Evolutionary conservation across 305 asterid genomes (phyloP), one percentile per base, ranked within the genome.

Genomic region (Fraxinus velutina): DNA sequence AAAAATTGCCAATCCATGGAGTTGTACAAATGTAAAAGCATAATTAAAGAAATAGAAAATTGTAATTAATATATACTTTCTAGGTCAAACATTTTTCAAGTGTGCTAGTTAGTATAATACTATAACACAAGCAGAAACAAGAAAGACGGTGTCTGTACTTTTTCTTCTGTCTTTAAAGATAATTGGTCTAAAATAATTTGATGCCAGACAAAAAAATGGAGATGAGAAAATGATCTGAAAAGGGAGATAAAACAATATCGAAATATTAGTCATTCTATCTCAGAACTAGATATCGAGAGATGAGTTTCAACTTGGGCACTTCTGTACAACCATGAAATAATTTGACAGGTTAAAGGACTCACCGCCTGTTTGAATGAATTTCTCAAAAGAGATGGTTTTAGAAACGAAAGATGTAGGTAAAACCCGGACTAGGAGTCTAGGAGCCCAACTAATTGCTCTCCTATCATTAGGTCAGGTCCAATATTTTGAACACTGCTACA

Each of bases 391-490:
- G 27, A 32, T 79, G 27, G 39, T 44, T 74, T 64, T 60, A 52
- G 55, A 66, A 64, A 66, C 22, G 50, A 81, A 78, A 8, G 75
- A 39, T 15, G 47, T 44, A 13, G 79, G 30, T 22, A 15, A 75
- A 47, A 66, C 7, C 80, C 15, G 0, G 52, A 37, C 21, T 52
- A 39, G 19, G 74, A 84, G 47, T 78, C 21, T 52, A 39, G 19
- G 74, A 84, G 47, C 81, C 21, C 75, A 77, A 75, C 42, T 22
- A 27, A 33, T 71, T 22, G 77, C 64, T 73, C 55, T 78, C 79
- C 74, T 77, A 80, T 50, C 42, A 76, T 75, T 60, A 76, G 76
- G 82, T 27, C 15, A 76, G 39, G 42, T 42, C 70, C 60, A 84
- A 79, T 75, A 75, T 75, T 75, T 47, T 19, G 32, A 13, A 29